phyloP scores from a whole-genome alignment of 352 stramenopile species.

The Phytophthora podocarpi region DNA sequence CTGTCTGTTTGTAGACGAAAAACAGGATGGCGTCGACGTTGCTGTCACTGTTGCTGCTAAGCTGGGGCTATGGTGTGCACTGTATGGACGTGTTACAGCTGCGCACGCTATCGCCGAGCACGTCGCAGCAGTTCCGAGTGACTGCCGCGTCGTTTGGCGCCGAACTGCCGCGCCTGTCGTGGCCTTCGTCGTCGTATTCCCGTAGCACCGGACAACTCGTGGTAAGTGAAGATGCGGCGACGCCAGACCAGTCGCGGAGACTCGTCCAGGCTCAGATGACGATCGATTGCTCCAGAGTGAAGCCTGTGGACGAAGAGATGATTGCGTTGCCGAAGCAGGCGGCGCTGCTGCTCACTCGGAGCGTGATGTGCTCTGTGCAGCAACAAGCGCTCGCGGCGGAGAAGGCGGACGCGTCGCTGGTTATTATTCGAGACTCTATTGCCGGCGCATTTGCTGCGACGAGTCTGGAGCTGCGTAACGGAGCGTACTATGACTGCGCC shows the following conservation, averaged over 20 bases:
- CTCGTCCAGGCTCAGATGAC: slow-evolving; percentile 21
- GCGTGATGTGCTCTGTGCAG: slow-evolving; percentile 55
- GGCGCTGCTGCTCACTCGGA: slow-evolving; percentile 55
- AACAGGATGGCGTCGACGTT: slow-evolving; percentile 5
- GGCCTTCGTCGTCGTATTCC: slow-evolving; percentile 19
- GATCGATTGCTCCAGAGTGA: slow-evolving; percentile 22
- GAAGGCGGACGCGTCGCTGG: slow-evolving; percentile 33
- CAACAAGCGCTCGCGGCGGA: slow-evolving; percentile 50
- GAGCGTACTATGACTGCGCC: slow-evolving; percentile 51
- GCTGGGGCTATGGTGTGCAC: neutral
- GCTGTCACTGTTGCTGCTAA: slow-evolving; percentile 3
- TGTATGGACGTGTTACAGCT: slow-evolving; percentile 36
- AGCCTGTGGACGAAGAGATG: neutral
- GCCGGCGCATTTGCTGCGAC: slow-evolving; percentile 38
- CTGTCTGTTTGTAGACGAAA: slow-evolving; percentile 21
- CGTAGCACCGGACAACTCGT: slow-evolving; percentile 5
- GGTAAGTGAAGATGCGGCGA: slow-evolving; percentile 1
- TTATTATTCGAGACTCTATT: slow-evolving; percentile 60
- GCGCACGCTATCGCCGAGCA: slow-evolving; percentile 2
- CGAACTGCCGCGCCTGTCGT: slow-evolving; percentile 25
- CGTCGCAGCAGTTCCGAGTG: slow-evolving; percentile 40
- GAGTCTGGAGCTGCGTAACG: slow-evolving; percentile 13
- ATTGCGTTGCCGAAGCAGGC: neutral
- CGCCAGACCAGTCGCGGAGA: slow-evolving; percentile 16
- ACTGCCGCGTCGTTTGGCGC: slow-evolving; percentile 34